Evolutionary conservation across 305 asterid species (phyloP), one percentile per base, ranked within the genome.

Genomic region (Rubia occidens): DNA sequence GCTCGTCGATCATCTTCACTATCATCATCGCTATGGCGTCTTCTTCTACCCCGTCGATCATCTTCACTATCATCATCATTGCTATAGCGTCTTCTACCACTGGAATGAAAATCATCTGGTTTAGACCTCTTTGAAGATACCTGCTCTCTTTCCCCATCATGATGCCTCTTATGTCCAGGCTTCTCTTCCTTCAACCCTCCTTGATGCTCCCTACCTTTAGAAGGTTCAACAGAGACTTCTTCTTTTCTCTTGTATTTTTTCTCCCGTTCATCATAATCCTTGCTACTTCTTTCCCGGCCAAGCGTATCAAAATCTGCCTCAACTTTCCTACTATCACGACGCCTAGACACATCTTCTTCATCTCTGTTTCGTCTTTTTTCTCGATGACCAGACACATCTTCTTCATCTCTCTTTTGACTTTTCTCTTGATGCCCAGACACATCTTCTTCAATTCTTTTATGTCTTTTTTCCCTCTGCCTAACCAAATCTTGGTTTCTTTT

Each of bases 101-200:
- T 69, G 68, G 87, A 84, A 40, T 72, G 86, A 8, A 47, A 83
- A 71, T 85, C 98, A 60, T 88, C 91, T 70, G 83, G 68, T 68
- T 84, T 82, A 64, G 72, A 76, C 79, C 92, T 87, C 87, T 85
- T 88, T 49, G 81, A 78, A 69, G 82, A 53, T 32, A 74, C 79
- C 14, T 8, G 60, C 20, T 75, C 86, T 75, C 82, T 73, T 8
- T 82, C 85, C 71, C 82, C 79, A 65, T 78, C 78, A 65, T 78
- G 87, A 71, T 82, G 79, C 64, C 79, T 79, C 60, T 74, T 75
- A 71, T 81, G 63, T 53, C 63, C 77, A 20, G 20, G 77, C 40
- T 83, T 81, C 67, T 82, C 89, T 75, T 77, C 87, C 21, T 2
- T 18, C 14, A 51, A 62, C 67, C 74, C 75, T 13, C 26, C 66